Base-by-base conservation (phyloP, 2,329 filamentous ascomycete genomes). In the Botryosphaeria dothidea region DNA sequence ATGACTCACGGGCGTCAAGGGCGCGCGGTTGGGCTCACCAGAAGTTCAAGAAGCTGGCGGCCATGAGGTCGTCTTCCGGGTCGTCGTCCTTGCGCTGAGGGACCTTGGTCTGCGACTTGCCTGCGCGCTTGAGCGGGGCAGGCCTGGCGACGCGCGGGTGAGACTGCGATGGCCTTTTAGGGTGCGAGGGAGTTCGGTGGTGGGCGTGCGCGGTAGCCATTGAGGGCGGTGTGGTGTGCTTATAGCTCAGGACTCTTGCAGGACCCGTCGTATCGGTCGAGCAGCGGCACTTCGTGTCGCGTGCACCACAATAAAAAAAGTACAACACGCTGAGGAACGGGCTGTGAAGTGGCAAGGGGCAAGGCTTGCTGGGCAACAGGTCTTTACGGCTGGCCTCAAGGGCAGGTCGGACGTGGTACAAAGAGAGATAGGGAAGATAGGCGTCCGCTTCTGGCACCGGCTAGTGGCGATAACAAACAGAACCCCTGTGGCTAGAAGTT, bases 11-110 rank as follows among this genome's bases (percentile, higher is more conserved):
- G 49, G 46, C 36, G 48, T 9, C 36, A 23, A 43, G 61, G 46
- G 56, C 23, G 49, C 46, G 63, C 21, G 31, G 36, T 29, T 4
- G 36, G 17, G 72, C 78, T 62, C 73, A 84, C 83, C 83, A 85
- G 75, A 80, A 85, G 67, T 85, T 82, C 68, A 83, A 69, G 68
- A 85, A 84, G 72, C 81, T 82, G 64, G 78, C 76, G 62, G 81
- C 81, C 81, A 84, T 84, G 68, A 77, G 78, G 70, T 81, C 80
- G 68, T 83, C 80, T 66, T 83, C 81, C 52, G 81, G 78, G 58
- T 77, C 62, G 66, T 65, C 67, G 74, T 78, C 68, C 67, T 68
- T 48, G 65, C 65, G 67, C 69, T 70, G 71, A 9, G 36, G n/a
- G 25, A 45, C 67, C 51, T 60, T 58, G 51, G 41, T 27, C 29